Evolutionary conservation across 2,329 filamentous ascomycete genomes (phyloP), one percentile per base, ranked within the genome.

Genomic region (Aspergillus novoparasiticus): DNA sequence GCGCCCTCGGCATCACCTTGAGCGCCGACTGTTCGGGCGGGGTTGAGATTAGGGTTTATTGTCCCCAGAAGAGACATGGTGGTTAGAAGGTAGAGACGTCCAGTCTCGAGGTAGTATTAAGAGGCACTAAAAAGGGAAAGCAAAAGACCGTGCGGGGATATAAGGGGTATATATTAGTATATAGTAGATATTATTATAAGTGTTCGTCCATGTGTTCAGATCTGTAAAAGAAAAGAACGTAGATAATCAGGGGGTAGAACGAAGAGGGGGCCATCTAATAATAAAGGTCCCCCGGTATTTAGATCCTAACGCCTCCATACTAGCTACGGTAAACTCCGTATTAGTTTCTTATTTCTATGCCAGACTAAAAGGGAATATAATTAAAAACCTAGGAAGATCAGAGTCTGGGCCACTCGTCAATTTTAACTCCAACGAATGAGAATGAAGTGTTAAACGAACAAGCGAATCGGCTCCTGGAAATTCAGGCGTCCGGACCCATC

Each of bases 21-120:
- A 23, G 63, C 64, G 28, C 57, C 59, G 4, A 71, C 64, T 5
- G 55, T 50, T n/a, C 59, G 69, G 3, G 64, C 54, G 16, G 70
- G 69, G 60, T 66, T 62, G 30, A 72, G 16, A 64, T 73, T 74
- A 48, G 73, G 64, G 61, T 76, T 76, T 32, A 77, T 60, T 6
- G 73, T 75, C 66, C 75, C 75, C 50, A 77, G 57, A 39, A 76
- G 69, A 64, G 75, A 76, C 75, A 76, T 77, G 64, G 63, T 71
- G 68, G 61, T 57, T 61, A 46, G 11, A 23, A 54, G 32, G 41
- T 55, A 10, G 59, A 62, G 64, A 66, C 61, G 59, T 61, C 54
- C 57, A 69, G 66, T 63, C 63, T 65, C 66, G 54, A 59, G 39
- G 54, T 62, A 45, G 45, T n/a, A 48, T 36, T 34, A 59, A 43